Evolutionary conservation across 805 yeast species (phyloP), one percentile per base, ranked within the genome.

Genomic region (Metschnikowia vanudenii): DNA sequence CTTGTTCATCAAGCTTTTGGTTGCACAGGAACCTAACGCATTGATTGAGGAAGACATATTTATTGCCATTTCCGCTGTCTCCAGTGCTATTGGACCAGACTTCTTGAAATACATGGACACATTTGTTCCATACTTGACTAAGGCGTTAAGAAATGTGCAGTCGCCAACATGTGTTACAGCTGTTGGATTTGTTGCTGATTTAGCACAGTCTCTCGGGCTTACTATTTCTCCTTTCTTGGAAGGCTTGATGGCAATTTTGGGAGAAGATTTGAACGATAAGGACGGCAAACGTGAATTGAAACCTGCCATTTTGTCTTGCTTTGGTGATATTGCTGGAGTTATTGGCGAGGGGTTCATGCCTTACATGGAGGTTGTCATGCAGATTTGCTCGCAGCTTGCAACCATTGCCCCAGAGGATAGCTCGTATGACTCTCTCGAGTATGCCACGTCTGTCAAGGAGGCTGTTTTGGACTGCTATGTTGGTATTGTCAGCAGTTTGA

Each of bases 381-480:
- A 76, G 32, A 80, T 94, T 45, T 85, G 92, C 68, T 73, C 73
- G 26, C 79, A 79, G 43, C 90, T 91, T 13, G 81, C 84, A 56
- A 69, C 69, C 36, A 65, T 81, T 29, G 79, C 77, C 50, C 82
- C 86, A 0, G 86, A 81, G 51, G 92, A 85, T 55, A 68, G 77
- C 35, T 74, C 90, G 9, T 61, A 80, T 35, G 98, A 94, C 51
- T 79, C 89, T 16, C 73, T 82, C 47, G 97, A 91, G 51, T 88
- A 88, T 59, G 77, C 84, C 29, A 69, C 80, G 50, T 75, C 73
- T 39, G 80, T 94, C 39, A 82, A 84, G 55, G 97, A 89, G 67
- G 76, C 98, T 4, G 92, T 91, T n/a, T 75, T 94, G 56, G 98
- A 94, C 65, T 90, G 97, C 32, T 94, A 89, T 63, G 96, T 91